Conservation (phyloP, 371 early-diverging fungal species). For the Saksenaea oblongispora region DNA sequence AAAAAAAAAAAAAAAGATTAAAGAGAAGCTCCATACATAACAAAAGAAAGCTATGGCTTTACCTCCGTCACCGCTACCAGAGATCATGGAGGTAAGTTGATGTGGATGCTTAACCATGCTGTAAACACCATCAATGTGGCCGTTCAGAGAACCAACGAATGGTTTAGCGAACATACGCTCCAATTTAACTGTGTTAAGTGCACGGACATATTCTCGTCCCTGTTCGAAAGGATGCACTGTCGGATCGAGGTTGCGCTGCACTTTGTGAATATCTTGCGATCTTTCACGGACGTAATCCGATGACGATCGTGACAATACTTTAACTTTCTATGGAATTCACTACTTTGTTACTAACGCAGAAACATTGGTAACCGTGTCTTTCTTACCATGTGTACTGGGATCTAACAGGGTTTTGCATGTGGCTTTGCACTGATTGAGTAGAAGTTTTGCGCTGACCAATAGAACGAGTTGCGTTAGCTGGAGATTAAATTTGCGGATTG, state of each 20-base stretch:
- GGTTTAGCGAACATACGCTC: conserved; percentile 99
- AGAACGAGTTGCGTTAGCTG: too few species aligned
- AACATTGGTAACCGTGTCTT: too few species aligned
- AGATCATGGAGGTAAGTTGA: conserved; percentile 75
- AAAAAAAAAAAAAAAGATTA: background rate
- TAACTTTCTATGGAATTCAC: conserved; percentile 74
- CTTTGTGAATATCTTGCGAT: conserved; percentile 82
- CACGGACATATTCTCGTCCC: conserved; percentile 97
- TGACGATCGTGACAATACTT: conserved; percentile 83
- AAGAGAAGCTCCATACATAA: background rate
- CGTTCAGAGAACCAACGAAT: conserved; percentile 87
- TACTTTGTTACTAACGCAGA: background rate
- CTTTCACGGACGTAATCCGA: conserved; percentile 84
- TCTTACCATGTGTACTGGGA: too few species aligned
- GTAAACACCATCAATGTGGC: conserved; percentile 98
- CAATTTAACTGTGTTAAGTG: conserved; percentile 95
- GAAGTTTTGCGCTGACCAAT: too few species aligned
- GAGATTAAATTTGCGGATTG: too few species aligned
- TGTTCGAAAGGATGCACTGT: conserved; percentile 93
- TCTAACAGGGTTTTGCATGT: too few species aligned
- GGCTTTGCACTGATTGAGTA: too few species aligned
- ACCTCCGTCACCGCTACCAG: conserved; percentile 96
- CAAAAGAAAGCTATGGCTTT: conserved; percentile 8
- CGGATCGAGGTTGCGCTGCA: conserved; percentile 94
- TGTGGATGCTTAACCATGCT: conserved; percentile 90